A percentile compares a stretch with the other conserved stretches of the same genome.
phyloP scores from a whole-genome alignment of 768 basidiomycete genomes.

The Fomitopsis pulvina region DNA sequence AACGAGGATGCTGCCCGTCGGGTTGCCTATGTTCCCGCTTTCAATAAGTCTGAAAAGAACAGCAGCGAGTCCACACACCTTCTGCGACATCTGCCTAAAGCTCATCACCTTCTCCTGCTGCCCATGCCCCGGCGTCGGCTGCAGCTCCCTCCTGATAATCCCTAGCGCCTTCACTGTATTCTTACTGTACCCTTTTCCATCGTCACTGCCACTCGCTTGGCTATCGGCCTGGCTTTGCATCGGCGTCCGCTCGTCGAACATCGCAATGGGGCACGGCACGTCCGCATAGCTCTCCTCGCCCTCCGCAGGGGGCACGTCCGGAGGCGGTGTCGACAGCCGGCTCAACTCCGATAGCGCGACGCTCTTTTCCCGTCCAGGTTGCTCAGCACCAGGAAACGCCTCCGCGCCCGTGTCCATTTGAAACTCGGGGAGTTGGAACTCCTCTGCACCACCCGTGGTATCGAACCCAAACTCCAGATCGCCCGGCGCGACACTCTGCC shows the following conservation, averaged over 20 bases:
- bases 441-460: constrained; percentile 48
- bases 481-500: constrained; percentile 49
- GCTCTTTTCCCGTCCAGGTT: constrained; percentile 37
- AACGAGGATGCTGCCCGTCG: constrained; percentile 91
- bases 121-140: constrained; percentile 42
- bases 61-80: constrained; percentile 37
- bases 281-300: constrained; percentile 65
- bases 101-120: constrained; percentile 58
- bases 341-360: constrained; percentile 49
- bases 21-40: constrained; percentile 52
- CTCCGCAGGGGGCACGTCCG: constrained; percentile 46
- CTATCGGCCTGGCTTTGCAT: constrained; percentile 33
- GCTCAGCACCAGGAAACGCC: not conserved
- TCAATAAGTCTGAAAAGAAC: constrained; percentile 1
- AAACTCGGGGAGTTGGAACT: constrained; percentile 62
- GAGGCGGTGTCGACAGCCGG: constrained; percentile 58
- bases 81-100: constrained; percentile 74
- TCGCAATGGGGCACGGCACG: constrained; percentile 68
- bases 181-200: constrained; percentile 76
- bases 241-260: constrained; percentile 63
- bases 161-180: constrained; percentile 83
- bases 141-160: constrained; percentile 67
- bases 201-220: constrained; percentile 37
- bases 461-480: constrained; percentile 56
- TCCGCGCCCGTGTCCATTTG: constrained; percentile 31